Base-by-base conservation (phyloP, 225 moss, liverwort and hornwort species). In the Pseudisothecium myosuroides region DNA sequence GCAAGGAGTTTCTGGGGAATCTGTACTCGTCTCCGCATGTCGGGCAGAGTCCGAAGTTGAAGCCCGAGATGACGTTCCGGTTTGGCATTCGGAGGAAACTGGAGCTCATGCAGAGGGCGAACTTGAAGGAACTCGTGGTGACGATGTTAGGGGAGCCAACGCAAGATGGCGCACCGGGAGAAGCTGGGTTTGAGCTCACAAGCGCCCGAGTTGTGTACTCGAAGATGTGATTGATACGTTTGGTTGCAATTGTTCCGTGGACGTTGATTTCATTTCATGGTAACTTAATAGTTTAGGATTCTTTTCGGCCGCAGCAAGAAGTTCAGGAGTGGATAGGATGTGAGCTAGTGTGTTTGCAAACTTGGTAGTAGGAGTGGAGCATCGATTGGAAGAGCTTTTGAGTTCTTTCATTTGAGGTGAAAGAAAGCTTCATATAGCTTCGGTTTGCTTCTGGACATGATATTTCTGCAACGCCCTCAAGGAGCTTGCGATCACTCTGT, bases 1-100 rank as follows among this genome's bases (percentile, higher is more conserved):
- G 91, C 80, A 21, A 31, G 24, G 93, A 93, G 82, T 93, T 91
- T 37, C 16, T 91, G 11, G 93, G 93, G 4, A 89, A 80, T 49
- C 5, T 93, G 55, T 84, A 89, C 36, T 61, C 83, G 39, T 12
- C 84, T 31, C 90, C 87, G 2, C 91, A 91, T 24, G 81, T 87
- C 7, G 91, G 93, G 3, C 88, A 88, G 80, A 47, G 58, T 10
- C 87, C 88, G 13, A 66, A 89, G 50, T 6, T 37, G 50, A 36
- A 64, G 50, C 50, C 83, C 36, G 83, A 83, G 83, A 34, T 91
- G 37, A 89, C 88, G 29, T 93, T 65, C 14, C 41, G 89, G 4
- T 67, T 91, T 10, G 93, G 89, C 2, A 89, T 93, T 16, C 73
- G 89, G 19, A 29, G 45, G 4, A 93, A 93, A 73, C 65, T 93